Base-by-base conservation (phyloP, 768 basidiomycete species). In the Termitomyces heimii region DNA sequence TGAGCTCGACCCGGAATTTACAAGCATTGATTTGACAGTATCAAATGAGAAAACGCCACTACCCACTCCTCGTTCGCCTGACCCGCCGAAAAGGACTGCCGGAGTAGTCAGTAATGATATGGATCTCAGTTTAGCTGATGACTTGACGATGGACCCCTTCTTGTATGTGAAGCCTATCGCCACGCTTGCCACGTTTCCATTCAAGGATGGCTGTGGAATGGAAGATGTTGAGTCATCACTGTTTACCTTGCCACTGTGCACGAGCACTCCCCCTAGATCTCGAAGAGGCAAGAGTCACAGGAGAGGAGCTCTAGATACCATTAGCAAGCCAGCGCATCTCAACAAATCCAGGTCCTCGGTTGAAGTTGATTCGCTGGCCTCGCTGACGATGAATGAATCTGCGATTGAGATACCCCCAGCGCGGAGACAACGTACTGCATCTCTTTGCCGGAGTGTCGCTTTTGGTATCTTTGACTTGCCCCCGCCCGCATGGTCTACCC, bases 281-380 rank as follows among this genome's bases (percentile, higher is more conserved):
- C 48, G 46, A 39, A 52, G 28, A 43, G 54, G 52, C 8, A 60
- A 59, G 24, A 59, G 56, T 20, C 61, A 66, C 49, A 61, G 50
- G 43, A 55, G 65, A 48, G 53, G 55, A 47, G 29, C 49, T 12
- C 43, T 63, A 13, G 53, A 48, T 24, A 58, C 52, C 12, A 60
- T 62, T 37, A 60, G 56, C 55, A 61, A 60, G 28, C 55, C 58
- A 3, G 39, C 31, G 14, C 52, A 57, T 37, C 44, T 61, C 10
- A 31, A 29, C 16, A 22, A n/a, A 26, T 34, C 20, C 1, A 39
- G 8, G 8, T 48, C 24, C 32, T 40, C 35, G 31, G 4, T 37
- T 28, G 49, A 32, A 26, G 4, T 10, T n/a, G 31, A 24, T 31
- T 53, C 40, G 14, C 22, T 34, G 13, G 22, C 50, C 12, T 56